A percentile compares a stretch with the other conserved stretches of the same genome.
phyloP scores from a whole-genome alignment of 768 basidiomycete species.

The Chiua virens region DNA sequence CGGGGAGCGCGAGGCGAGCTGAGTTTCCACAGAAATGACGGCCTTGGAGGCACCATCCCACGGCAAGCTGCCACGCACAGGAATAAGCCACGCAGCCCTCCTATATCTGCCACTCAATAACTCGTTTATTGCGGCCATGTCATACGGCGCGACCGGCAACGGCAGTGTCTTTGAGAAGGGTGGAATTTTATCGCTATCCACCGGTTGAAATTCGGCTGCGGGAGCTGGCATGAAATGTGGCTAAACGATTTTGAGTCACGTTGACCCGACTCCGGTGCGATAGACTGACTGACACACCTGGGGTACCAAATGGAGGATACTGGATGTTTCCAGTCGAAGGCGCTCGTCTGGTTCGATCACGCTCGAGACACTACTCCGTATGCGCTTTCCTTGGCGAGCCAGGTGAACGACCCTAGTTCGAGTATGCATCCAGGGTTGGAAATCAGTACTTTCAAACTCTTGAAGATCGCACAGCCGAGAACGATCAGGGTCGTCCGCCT shows the following conservation, averaged over 20 bases:
- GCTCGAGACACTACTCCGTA: neutral
- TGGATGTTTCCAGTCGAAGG: conserved; percentile 34
- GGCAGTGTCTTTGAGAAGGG: conserved; percentile 38
- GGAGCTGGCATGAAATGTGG: conserved; percentile 22
- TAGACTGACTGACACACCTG: conserved; percentile 37
- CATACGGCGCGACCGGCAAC: conserved; percentile 36
- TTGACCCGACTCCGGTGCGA: no score
- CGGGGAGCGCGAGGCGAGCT: conserved; percentile 15
- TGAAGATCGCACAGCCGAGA: conserved; percentile 40
- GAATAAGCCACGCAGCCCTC: conserved; percentile 57
- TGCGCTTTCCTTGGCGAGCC: conserved; percentile 9
- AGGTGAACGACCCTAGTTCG: neutral
- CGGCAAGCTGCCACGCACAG: conserved; percentile 52
- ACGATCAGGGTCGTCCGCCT: conserved; percentile 35
- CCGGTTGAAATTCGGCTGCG: conserved; percentile 12
- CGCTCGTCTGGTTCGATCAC: conserved; percentile 28
- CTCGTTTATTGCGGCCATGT: conserved; percentile 30
- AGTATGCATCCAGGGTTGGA: conserved; percentile 13
- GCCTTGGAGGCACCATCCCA: conserved; percentile 48
- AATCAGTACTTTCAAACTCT: conserved; percentile 42
- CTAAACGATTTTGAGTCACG: conserved; percentile 19
- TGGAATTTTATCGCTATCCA: conserved; percentile 23
- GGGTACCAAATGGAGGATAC: conserved; percentile 42
- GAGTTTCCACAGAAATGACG: conserved; percentile 34
- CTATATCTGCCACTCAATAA: conserved; percentile 33